A percentile compares a stretch with the other conserved stretches of the same genome.
phyloP scores from a whole-genome alignment of 2,329 filamentous ascomycete genomes.

The Neopestalotiopsis sp. region DNA sequence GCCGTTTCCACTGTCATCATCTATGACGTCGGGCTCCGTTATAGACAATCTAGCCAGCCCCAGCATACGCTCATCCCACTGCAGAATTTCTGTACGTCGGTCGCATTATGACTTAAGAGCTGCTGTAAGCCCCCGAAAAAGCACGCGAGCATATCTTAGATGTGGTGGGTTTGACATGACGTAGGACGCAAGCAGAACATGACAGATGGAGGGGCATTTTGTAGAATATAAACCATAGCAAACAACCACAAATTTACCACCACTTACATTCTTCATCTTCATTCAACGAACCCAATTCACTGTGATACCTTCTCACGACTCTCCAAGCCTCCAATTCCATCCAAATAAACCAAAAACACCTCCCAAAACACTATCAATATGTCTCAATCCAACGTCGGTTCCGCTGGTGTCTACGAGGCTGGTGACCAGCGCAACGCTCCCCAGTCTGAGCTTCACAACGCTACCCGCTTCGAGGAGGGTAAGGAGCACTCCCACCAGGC shows the following conservation, averaged over 20 bases:
- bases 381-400: constrained; percentile 70
- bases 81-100: not conserved
- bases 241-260: not conserved
- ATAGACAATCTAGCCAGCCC: constrained; percentile 7
- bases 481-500: constrained; percentile 70
- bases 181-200: not conserved
- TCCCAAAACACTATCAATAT: constrained; percentile 30
- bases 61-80: not conserved
- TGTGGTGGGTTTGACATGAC: not conserved
- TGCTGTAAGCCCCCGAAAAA: not conserved
- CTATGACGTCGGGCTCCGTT: constrained; percentile 16
- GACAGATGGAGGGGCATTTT: constrained; percentile 8
- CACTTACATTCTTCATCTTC: constrained; percentile 7
- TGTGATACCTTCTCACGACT: not conserved
- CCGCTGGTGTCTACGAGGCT: constrained; percentile 70
- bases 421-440: constrained; percentile 76
- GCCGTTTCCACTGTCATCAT: constrained; percentile 4
- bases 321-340: not conserved
- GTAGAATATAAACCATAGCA: constrained; percentile 13
- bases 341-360: constrained; percentile 17
- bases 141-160: constrained; percentile 4
- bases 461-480: constrained; percentile 74
- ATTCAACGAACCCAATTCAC: not conserved
- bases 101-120: constrained; percentile 4
- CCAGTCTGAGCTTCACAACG: constrained; percentile 54